Percentiles rank a stretch among this genome's conserved stretches.
phyloP scores from a whole-genome alignment of 1,139 yeast species.

The Debaryomycetaceae sp. region DNA sequence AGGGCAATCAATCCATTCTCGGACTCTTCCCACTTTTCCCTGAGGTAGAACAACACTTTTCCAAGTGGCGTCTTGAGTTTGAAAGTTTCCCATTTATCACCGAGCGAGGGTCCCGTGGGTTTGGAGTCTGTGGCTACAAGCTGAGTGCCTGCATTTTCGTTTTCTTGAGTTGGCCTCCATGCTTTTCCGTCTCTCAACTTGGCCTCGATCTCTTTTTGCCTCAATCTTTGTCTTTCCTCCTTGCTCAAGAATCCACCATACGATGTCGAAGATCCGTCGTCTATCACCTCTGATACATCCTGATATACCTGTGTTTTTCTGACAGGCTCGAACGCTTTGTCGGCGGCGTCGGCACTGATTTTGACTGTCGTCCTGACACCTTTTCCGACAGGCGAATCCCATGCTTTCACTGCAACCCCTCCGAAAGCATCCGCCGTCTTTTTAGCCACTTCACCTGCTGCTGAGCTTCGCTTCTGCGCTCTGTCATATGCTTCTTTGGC shows the following conservation, averaged over 20 bases:
- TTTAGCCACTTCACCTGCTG: slow-evolving; percentile 78
- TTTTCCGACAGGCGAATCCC: slow-evolving; percentile 95
- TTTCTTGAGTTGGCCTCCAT: slow-evolving; percentile 65
- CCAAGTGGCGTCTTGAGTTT: slow-evolving; percentile 71
- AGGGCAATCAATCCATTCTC: slow-evolving; percentile 88
- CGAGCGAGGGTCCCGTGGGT: slow-evolving; percentile 65
- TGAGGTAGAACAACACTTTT: slow-evolving; percentile 56
- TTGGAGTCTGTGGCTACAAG: slow-evolving; percentile 82
- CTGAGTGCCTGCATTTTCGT: slow-evolving; percentile 84
- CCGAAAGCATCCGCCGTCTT: slow-evolving; percentile 96
- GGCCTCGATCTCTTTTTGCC: slow-evolving; percentile 59
- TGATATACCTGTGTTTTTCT: slow-evolving; percentile 87
- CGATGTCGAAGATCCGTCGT: slow-evolving; percentile 82
- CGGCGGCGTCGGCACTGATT: slow-evolving; percentile 77
- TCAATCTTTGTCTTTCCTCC: slow-evolving; percentile 73
- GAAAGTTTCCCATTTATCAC: slow-evolving; percentile 67
- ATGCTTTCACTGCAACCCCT: slow-evolving; percentile 82
- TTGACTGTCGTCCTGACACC: slow-evolving; percentile 80
- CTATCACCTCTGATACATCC: slow-evolving; percentile 84
- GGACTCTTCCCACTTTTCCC: slow-evolving; percentile 85
- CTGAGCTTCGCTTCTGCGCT: slow-evolving; percentile 78
- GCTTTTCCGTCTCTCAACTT: slow-evolving; percentile 51
- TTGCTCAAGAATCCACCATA: slow-evolving; percentile 93
- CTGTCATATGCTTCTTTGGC: slow-evolving; percentile 91
- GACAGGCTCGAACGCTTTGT: slow-evolving; percentile 90